Percentiles rank a stretch among this genome's conserved stretches.
Evolutionary conservation across 768 basidiomycete species (phyloP).

Genomic region (Suillus clintonianus): DNA sequence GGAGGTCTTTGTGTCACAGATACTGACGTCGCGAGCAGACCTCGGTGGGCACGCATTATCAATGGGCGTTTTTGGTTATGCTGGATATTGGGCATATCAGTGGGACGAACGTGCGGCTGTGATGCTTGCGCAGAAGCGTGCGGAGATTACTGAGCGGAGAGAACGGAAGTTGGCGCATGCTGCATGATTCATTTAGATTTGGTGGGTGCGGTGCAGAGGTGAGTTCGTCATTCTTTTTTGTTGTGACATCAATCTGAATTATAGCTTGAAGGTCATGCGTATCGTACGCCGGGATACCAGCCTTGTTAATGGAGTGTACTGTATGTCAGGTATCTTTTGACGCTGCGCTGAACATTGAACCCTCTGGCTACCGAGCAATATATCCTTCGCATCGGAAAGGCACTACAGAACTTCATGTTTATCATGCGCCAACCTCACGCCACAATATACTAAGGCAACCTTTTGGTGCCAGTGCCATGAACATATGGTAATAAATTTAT

Average conservation of each 20-base stretch:
- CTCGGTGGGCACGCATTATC: slow-evolving; percentile 69
- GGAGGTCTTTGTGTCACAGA: background rate
- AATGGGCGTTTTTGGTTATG: slow-evolving; percentile 68
- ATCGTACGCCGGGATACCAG: background rate
- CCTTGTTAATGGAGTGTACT: background rate
- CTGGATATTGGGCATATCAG: slow-evolving; percentile 72
- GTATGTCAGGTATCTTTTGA: background rate
- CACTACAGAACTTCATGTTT: background rate
- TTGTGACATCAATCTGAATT: background rate
- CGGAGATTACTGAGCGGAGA: slow-evolving; percentile 56
- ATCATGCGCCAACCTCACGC: background rate
- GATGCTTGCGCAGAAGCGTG: slow-evolving; percentile 64
- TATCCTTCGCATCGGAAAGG: background rate
- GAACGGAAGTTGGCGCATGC: slow-evolving; percentile 35
- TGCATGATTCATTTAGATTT: slow-evolving; percentile 22
- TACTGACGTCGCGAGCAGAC: slow-evolving; percentile 46
- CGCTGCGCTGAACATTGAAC: background rate
- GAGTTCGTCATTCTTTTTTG: background rate
- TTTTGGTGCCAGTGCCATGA: background rate
- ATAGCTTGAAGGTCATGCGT: background rate
- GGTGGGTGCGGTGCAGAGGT: slow-evolving; percentile 18
- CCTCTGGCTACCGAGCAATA: background rate
- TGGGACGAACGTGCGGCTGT: slow-evolving; percentile 67
- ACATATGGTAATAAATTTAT: background rate
- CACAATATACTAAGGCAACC: background rate